Evolutionary conservation across 1,284 basidiomycete genomes (phyloP).

Genomic region (Sparassis latifolia): DNA sequence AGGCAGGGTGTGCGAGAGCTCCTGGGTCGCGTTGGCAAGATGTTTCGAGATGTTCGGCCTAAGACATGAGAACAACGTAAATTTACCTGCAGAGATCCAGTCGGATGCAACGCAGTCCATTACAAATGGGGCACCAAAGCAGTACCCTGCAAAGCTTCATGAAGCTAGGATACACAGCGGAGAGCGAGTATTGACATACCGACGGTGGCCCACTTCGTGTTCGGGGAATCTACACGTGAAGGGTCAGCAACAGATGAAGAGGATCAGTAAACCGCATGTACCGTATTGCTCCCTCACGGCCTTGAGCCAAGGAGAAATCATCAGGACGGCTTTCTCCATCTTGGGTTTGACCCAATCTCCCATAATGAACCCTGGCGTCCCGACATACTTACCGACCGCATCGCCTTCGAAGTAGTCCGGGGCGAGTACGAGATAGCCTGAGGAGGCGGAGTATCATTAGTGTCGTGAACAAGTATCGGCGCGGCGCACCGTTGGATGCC

Average conservation of each 20-base stretch:
- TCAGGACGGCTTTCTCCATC: constrained; percentile 27
- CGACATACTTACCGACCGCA: constrained; percentile 29
- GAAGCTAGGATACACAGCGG: neutral
- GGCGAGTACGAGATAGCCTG: constrained; percentile 48
- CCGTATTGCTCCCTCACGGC: constrained; percentile 40
- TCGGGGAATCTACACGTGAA: neutral
- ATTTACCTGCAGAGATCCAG: constrained; percentile 27
- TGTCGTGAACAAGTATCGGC: neutral
- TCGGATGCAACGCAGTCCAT: constrained; percentile 38
- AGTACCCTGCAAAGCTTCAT: constrained; percentile 35
- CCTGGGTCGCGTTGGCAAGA: constrained; percentile 21
- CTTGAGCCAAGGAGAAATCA: constrained; percentile 42
- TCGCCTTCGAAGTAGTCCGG: constrained; percentile 56
- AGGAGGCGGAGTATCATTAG: neutral
- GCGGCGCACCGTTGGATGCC: constrained; percentile 37
- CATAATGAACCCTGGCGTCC: constrained; percentile 31
- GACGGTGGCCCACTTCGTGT: constrained; percentile 29
- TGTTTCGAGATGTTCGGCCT: too few species aligned
- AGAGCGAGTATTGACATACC: constrained; percentile 21
- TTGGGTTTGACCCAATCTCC: constrained; percentile 33
- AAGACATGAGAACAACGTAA: too few species aligned
- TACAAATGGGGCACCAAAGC: constrained; percentile 49
- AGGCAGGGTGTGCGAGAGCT: constrained; percentile 51
- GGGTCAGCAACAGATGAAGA: neutral
- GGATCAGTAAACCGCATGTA: constrained; percentile 11